These are phyloP conservation scores for Wallemia mellicola DNA, from an alignment of 1,284 basidiomycete genomes.

Conservation along the genomic window DNA sequence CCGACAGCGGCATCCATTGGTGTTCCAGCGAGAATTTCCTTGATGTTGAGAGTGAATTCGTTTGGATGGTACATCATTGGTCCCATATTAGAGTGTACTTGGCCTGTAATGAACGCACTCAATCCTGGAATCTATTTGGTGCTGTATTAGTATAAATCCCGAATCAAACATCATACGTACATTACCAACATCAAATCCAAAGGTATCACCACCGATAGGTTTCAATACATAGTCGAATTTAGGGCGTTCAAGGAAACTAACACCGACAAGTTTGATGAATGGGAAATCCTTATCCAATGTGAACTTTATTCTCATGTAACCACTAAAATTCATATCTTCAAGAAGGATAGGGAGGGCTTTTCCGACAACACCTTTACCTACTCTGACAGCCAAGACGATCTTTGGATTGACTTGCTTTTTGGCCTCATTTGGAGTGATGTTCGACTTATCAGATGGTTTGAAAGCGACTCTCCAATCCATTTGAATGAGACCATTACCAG, in stretches of 20 bases:
- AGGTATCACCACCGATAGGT: constrained; percentile 72
- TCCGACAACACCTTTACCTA: constrained; percentile 65
- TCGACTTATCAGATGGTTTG: constrained; percentile 64
- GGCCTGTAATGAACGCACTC: constrained; percentile 68
- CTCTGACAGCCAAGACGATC: constrained; percentile 51
- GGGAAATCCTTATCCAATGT: constrained; percentile 82
- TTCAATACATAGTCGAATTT: constrained; percentile 88
- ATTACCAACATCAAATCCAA: constrained; percentile 54
- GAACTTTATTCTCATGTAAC: constrained; percentile 52
- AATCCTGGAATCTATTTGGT: constrained; percentile 58
- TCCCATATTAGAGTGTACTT: constrained; percentile 50
- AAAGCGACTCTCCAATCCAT: constrained; percentile 97
- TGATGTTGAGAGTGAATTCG: constrained; percentile 78
- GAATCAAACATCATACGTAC: not conserved
- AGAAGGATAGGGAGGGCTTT: constrained; percentile 63
- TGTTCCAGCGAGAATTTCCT: constrained; percentile 72
- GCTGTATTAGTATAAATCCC: not conserved
- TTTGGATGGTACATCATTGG: constrained; percentile 91
- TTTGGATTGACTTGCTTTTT: constrained; percentile 40
- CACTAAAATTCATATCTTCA: constrained; percentile 71
- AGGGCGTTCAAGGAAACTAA: constrained; percentile 75
- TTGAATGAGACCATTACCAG: constrained; percentile 68
- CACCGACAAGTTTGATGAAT: constrained; percentile 59
- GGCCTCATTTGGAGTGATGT: constrained; percentile 52
- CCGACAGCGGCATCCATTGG: constrained; percentile 51